phyloP scores from a whole-genome alignment of 495 filamentous ascomycete species.

The Aspergillus asperescens region DNA sequence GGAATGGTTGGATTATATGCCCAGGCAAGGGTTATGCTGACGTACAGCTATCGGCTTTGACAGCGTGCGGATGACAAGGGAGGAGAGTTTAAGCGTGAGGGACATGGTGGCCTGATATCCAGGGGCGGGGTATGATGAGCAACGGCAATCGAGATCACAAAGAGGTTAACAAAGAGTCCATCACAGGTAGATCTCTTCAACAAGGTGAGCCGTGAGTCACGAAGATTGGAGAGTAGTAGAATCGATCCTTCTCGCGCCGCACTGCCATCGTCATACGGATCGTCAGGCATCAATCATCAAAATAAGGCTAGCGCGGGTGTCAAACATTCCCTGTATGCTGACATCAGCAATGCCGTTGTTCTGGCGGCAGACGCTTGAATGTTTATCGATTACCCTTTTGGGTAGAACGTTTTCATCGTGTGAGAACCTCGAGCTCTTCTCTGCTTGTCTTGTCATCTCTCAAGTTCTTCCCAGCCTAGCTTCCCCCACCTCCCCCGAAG shows the following conservation, averaged over 20 bases:
- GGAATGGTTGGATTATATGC: conserved; percentile 32
- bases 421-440: conserved; percentile 20
- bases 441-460: background rate
- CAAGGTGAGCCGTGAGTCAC: background rate
- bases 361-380: conserved; percentile 20
- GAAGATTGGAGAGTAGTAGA: background rate
- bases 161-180: background rate
- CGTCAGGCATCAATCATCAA: conserved; percentile 7
- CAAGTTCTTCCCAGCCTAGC: conserved; percentile 7
- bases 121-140: background rate
- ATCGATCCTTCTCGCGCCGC: background rate
- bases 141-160: background rate
- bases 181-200: background rate
- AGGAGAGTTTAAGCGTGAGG: conserved; percentile 64
- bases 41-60: conserved; percentile 70
- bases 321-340: conserved; percentile 17
- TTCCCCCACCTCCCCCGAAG: conserved; percentile 16
- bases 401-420: conserved; percentile 36
- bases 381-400: conserved; percentile 43
- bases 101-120: conserved; percentile 30
- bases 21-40: conserved; percentile 14
- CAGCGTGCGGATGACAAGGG: conserved; percentile 61
- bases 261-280: conserved; percentile 11
- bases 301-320: conserved; percentile 7
- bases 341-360: conserved; percentile 30